phyloP scores from a whole-genome alignment of 495 filamentous ascomycete genomes.

The Xylaria acuta region DNA sequence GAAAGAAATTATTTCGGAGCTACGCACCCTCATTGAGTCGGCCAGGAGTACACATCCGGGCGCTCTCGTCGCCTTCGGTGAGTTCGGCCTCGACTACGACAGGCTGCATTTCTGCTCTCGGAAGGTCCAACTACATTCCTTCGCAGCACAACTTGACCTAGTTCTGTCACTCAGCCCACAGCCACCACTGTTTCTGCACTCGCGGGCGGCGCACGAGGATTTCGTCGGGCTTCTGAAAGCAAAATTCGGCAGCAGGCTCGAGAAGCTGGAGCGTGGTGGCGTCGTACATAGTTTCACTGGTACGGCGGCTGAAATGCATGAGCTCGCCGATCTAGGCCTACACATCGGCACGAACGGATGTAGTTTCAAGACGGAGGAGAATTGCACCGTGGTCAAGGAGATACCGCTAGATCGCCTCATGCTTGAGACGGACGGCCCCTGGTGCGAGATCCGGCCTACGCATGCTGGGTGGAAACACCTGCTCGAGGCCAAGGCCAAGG shows the following conservation, averaged over 20 bases:
- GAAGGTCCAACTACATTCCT: slow-evolving; percentile 83
- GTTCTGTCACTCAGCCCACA: slow-evolving; percentile 70
- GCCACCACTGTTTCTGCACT: slow-evolving; percentile 89
- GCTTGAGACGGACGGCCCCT: slow-evolving; percentile 94
- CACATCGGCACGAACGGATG: slow-evolving; percentile 91
- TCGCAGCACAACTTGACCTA: slow-evolving; percentile 77
- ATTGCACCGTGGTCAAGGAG: slow-evolving; percentile 77
- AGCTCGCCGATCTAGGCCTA: slow-evolving; percentile 75
- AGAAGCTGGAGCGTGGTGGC: slow-evolving; percentile 70
- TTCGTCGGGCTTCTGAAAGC: slow-evolving; percentile 70
- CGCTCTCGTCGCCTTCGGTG: slow-evolving; percentile 80
- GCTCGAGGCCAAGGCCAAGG: slow-evolving; percentile 36
- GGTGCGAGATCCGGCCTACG: slow-evolving; percentile 73
- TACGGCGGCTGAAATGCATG: slow-evolving; percentile 78
- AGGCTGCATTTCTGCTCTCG: slow-evolving; percentile 77
- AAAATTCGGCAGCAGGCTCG: slow-evolving; percentile 52
- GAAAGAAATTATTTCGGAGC: slow-evolving; percentile 59
- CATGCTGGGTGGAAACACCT: slow-evolving; percentile 68
- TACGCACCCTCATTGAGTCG: slow-evolving; percentile 59
- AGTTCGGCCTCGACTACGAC: slow-evolving; percentile 97
- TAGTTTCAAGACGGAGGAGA: slow-evolving; percentile 89
- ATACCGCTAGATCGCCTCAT: slow-evolving; percentile 77
- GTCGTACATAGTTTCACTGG: slow-evolving; percentile 94
- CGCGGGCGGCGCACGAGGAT: slow-evolving; percentile 79
- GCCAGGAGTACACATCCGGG: slow-evolving; percentile 53